These are phyloP conservation scores for Populus ilicifolia DNA, from an alignment of 345 rosid species.

Conservation along the genomic window DNA sequence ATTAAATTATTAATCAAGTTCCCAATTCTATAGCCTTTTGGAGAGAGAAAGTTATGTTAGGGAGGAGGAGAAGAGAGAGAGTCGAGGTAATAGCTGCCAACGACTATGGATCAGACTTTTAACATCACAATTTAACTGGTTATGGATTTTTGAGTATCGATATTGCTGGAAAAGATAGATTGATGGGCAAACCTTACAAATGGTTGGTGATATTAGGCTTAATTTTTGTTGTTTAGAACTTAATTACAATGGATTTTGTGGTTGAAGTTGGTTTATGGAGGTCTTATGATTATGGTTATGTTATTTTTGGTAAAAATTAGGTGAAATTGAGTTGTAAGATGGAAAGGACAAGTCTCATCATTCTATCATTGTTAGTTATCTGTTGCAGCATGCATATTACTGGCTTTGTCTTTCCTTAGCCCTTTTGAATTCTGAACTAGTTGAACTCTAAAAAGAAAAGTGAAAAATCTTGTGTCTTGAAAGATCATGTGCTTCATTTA, in stretches of 20 bases:
- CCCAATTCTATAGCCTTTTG: background rate
- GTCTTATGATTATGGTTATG: background rate
- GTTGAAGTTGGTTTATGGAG: background rate
- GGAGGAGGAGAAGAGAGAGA: background rate
- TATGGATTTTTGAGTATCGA: background rate
- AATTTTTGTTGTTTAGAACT: background rate
- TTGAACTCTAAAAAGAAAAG: background rate
- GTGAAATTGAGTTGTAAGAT: background rate
- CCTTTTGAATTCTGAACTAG: background rate
- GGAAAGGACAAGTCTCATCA: background rate
- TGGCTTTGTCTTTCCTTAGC: background rate
- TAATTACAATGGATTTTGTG: background rate
- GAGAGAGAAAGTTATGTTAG: background rate
- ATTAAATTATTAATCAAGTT: background rate
- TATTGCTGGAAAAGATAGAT: background rate
- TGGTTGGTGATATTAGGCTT: background rate
- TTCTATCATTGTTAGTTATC: background rate
- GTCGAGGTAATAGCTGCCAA: background rate
- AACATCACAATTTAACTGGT: background rate
- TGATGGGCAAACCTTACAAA: background rate
- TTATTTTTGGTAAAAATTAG: background rate
- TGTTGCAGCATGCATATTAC: background rate
- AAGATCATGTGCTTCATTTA: background rate
- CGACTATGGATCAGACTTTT: background rate
- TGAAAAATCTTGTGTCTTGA: background rate